Base-by-base conservation (phyloP, 1,284 basidiomycete species). In the Neolentinus lepideus region DNA sequence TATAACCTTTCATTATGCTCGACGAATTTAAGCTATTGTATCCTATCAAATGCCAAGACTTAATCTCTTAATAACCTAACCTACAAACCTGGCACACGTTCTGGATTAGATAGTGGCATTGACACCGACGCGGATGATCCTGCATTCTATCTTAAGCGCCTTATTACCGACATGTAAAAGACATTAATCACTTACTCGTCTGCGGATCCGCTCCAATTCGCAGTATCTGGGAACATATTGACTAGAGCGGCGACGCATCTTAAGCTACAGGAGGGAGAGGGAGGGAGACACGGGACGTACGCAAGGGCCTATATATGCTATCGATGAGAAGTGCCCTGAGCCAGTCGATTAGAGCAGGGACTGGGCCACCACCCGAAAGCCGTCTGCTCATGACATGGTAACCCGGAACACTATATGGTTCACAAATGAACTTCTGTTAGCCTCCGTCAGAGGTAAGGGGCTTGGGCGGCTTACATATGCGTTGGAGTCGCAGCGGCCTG, bases 321-420 rank as follows among this genome's bases (percentile, higher is more conserved):
- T 85, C 83, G 36, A 85, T 75, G 16, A 85, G 64, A 52, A 77
- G 68, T 25, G 61, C 66, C 48, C 84, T 69, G 3, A 78, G 35
- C 69, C 71, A 79, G 57, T 76, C 76, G 16, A 73, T 59, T 6
- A 75, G 56, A 1, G 66, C 61, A 1, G 71, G 67, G 1, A 73
- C 36, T 31, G 64, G 63, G 0, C 72, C 69, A n/a, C n/a, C n/a
- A 14, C 60, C 65, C 9, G 67, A 54, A 1, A 77, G 58, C 1
- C 60, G 64, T 58, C 69, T 74, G 60, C 79, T 80, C 26, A 75
- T 66, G 38, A 85, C 75, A 59, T 80, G 71, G 59, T 86, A 85
- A 63, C 81, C 78, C 0, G 84, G 84, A 2, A 83, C 74, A 52
- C 83, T 35, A 29, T 3, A n/a, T n/a, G n/a, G 6, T 4, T 50